Conservation (phyloP, 495 filamentous ascomycete species). For the Penicillium diatomitis region DNA sequence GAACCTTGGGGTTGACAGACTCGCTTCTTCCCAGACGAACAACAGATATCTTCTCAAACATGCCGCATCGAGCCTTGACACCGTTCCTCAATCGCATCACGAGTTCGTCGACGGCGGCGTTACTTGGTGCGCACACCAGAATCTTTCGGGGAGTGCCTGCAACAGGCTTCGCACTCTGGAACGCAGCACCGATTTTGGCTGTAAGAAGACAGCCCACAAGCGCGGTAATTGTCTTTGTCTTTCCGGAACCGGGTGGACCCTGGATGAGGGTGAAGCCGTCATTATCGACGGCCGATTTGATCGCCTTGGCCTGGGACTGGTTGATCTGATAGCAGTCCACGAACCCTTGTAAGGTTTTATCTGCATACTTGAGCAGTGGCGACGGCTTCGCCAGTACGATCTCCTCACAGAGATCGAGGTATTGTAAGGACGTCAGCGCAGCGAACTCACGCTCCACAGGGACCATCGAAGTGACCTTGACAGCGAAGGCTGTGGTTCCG, state of each 20-base stretch:
- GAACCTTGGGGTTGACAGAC: conserved; percentile 81
- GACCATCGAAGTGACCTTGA: conserved; percentile 77
- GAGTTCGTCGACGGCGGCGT: conserved; percentile 93
- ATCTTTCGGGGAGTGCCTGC: conserved; percentile 59
- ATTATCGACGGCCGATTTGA: conserved; percentile 84
- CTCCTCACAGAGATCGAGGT: conserved; percentile 91
- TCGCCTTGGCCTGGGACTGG: conserved; percentile 80
- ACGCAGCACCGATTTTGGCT: conserved; percentile 38
- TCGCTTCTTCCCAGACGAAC: conserved; percentile 88
- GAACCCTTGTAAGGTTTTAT: conserved; percentile 55
- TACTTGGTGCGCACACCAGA: conserved; percentile 91
- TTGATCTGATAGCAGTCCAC: conserved; percentile 76
- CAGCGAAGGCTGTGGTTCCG: conserved; percentile 57
- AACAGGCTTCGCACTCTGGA: conserved; percentile 13
- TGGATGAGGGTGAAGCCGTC: conserved; percentile 95
- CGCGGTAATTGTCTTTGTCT: conserved; percentile 95
- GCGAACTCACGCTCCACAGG: conserved; percentile 94
- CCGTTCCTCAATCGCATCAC: conserved; percentile 88
- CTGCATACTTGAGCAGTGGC: conserved; percentile 68
- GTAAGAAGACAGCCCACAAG: conserved; percentile 85
- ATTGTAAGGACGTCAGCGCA: conserved; percentile 78
- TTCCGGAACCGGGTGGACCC: conserved; percentile 92
- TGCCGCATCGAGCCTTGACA: conserved; percentile 67
- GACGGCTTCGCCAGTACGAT: conserved; percentile 83
- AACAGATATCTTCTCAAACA: conserved; percentile 64